phyloP scores from a whole-genome alignment of 1,284 basidiomycete species.

The Pseudozyma flocculosa region DNA sequence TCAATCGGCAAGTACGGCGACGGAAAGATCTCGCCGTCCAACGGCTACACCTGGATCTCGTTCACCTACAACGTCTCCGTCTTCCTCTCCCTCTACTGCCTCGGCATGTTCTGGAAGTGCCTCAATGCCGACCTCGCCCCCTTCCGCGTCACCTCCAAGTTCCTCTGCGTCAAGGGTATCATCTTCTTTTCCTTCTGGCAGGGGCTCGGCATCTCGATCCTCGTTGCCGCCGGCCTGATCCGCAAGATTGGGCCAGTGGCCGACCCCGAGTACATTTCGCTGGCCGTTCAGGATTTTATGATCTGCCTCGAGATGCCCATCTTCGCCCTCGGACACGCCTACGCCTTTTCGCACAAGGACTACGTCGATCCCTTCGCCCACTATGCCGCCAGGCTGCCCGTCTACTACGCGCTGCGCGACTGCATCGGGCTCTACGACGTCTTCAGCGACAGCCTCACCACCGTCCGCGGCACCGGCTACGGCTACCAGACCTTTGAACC shows the following conservation, averaged over 20 bases:
- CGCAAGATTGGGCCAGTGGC: slow-evolving; percentile 72
- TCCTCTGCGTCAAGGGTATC: slow-evolving; percentile 90
- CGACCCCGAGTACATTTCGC: slow-evolving; percentile 67
- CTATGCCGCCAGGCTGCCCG: slow-evolving; percentile 47
- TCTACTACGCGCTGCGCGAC: slow-evolving; percentile 74
- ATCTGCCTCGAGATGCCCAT: slow-evolving; percentile 98
- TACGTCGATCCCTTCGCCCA: slow-evolving; percentile 44
- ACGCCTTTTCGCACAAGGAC: slow-evolving; percentile 67
- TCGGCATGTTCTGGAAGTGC: slow-evolving; percentile 55
- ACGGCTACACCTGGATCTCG: slow-evolving; percentile 70
- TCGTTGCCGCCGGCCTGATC: slow-evolving; percentile 79
- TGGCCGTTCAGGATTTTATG: slow-evolving; percentile 52
- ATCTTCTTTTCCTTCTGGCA: slow-evolving; percentile 99
- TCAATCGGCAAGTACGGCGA: slow-evolving; percentile 84
- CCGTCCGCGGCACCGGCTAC: slow-evolving; percentile 83
- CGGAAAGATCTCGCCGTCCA: slow-evolving; percentile 75
- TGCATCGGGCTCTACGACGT: slow-evolving; percentile 75
- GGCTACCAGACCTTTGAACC: slow-evolving; percentile 95
- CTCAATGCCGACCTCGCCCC: slow-evolving; percentile 48
- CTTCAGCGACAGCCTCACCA: slow-evolving; percentile 78
- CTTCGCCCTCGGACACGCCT: slow-evolving; percentile 90
- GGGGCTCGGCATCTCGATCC: slow-evolving; percentile 73
- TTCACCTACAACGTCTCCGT: slow-evolving; percentile 67
- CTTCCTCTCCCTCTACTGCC: slow-evolving; percentile 60
- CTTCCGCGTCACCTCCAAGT: slow-evolving; percentile 60